These are phyloP conservation scores for Berkeleyomyces rouxiae DNA, from an alignment of 2,329 filamentous ascomycete genomes.

Conservation along the genomic window DNA sequence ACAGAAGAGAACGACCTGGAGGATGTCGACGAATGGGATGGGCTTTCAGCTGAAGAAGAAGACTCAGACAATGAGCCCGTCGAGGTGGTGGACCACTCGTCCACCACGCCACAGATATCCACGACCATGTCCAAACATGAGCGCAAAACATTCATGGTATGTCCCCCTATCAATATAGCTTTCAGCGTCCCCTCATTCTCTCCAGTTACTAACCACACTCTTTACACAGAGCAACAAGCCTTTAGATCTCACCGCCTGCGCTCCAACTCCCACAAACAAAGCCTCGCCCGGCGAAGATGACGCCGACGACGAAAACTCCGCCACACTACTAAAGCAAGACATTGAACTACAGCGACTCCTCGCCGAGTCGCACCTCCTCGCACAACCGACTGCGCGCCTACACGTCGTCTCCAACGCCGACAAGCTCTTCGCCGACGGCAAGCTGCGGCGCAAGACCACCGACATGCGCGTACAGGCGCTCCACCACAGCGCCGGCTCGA, in stretches of 20 bases:
- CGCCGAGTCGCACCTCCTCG: constrained; percentile 75
- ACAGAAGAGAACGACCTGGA: constrained; percentile 17
- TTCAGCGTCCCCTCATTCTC: background rate
- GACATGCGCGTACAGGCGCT: constrained; percentile 72
- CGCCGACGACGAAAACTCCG: constrained; percentile 38
- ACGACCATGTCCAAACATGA: constrained; percentile 46
- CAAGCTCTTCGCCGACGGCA: constrained; percentile 39
- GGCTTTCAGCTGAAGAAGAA: constrained; percentile 14
- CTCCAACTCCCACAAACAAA: constrained; percentile 15
- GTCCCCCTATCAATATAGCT: constrained; percentile 4
- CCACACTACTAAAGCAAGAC: constrained; percentile 71
- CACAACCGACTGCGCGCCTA: constrained; percentile 31
- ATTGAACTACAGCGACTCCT: constrained; percentile 81
- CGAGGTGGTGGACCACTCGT: constrained; percentile 46
- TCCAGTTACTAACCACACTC: background rate
- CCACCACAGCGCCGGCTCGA: constrained; percentile 46
- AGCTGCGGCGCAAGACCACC: constrained; percentile 61
- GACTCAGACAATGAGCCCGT: constrained; percentile 22
- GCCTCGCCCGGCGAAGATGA: constrained; percentile 17
- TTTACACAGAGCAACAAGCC: constrained; percentile 21
- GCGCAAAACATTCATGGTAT: constrained; percentile 62
- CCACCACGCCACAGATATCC: constrained; percentile 22
- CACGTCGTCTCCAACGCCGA: constrained; percentile 21
- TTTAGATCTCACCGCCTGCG: constrained; percentile 31
- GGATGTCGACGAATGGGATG: constrained; percentile 17